A percentile compares a stretch with the other conserved stretches of the same genome.
phyloP scores from a whole-genome alignment of 805 yeast genomes.

The Starmerella floricola region DNA sequence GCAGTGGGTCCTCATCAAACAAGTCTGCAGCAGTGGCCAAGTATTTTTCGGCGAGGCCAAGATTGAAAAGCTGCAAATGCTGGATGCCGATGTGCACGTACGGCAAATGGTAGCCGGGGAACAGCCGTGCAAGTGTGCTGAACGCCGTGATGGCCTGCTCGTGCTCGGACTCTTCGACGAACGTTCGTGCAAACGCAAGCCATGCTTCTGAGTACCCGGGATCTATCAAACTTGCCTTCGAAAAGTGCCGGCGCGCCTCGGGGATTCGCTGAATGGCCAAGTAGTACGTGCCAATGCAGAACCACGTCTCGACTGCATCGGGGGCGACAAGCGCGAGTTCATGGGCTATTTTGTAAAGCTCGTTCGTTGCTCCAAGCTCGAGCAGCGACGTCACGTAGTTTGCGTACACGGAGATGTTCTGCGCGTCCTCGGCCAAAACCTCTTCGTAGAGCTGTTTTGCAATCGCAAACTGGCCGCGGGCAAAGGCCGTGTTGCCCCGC shows the following conservation, averaged over 20 bases:
- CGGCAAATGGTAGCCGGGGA: conserved; percentile 69
- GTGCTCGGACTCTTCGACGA: conserved; percentile 96
- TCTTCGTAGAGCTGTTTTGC: conserved; percentile 65
- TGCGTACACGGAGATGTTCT: conserved; percentile 61
- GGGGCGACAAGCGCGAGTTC: conserved; percentile 78
- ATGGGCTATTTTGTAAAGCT: conserved; percentile 68
- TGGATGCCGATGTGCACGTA: conserved; percentile 91
- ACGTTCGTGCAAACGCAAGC: conserved; percentile 97
- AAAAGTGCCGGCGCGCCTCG: conserved; percentile 79
- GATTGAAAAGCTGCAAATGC: conserved; percentile 74
- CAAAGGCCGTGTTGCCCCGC: conserved; percentile 55
- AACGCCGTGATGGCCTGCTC: conserved; percentile 97
- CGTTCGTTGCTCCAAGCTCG: conserved; percentile 73
- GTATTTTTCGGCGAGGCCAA: conserved; percentile 76
- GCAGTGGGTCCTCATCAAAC: conserved; percentile 74
- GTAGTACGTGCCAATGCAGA: conserved; percentile 85
- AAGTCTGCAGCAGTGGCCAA: conserved; percentile 59
- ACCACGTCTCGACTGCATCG: conserved; percentile 72
- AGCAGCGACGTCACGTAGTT: conserved; percentile 70
- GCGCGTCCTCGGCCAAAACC: conserved; percentile 40
- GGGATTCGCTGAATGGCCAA: conserved; percentile 55
- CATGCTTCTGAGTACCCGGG: conserved; percentile 92
- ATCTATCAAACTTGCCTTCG: conserved; percentile 75
- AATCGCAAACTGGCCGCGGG: conserved; percentile 66
- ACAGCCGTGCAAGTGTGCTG: conserved; percentile 85